These are phyloP conservation scores for Camelina laxa DNA, from an alignment of 345 rosid genomes.

Conservation along the genomic window DNA sequence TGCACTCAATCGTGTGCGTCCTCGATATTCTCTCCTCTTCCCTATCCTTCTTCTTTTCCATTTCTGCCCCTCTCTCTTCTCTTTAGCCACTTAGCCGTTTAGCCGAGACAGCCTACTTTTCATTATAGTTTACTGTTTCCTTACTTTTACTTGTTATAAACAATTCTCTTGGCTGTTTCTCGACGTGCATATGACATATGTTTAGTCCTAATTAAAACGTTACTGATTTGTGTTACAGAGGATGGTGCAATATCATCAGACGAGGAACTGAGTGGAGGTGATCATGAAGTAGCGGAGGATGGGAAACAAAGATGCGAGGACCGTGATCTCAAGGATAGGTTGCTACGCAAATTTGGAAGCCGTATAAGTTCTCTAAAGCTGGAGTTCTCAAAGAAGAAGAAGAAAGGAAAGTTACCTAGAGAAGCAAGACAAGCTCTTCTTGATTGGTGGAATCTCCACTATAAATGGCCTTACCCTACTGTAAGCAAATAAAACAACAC, in stretches of 20 bases:
- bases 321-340: slow-evolving; percentile 64
- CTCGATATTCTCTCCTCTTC: neutral
- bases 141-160: neutral
- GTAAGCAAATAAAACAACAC: slow-evolving; percentile 41
- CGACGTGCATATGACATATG: neutral
- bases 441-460: slow-evolving; percentile 82
- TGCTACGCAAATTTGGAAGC: slow-evolving; percentile 70
- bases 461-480: slow-evolving; percentile 94
- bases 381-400: slow-evolving; percentile 86
- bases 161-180: neutral
- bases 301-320: slow-evolving; percentile 60
- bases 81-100: slow-evolving; percentile 36
- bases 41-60: slow-evolving; percentile 6
- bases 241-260: slow-evolving; percentile 72
- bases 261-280: slow-evolving; percentile 69
- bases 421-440: slow-evolving; percentile 83
- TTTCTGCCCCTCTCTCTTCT: slow-evolving; percentile 32
- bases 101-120: slow-evolving; percentile 29
- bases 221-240: slow-evolving; percentile 43
- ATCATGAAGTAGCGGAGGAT: slow-evolving; percentile 54
- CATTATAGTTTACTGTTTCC: neutral
- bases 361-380: slow-evolving; percentile 73
- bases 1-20: slow-evolving; percentile 42
- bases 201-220: too few species aligned
- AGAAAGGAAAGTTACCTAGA: slow-evolving; percentile 85